These are phyloP conservation scores for Oldenlandia corymbosa DNA, from an alignment of 257 asterid species.

Conservation along the genomic window DNA sequence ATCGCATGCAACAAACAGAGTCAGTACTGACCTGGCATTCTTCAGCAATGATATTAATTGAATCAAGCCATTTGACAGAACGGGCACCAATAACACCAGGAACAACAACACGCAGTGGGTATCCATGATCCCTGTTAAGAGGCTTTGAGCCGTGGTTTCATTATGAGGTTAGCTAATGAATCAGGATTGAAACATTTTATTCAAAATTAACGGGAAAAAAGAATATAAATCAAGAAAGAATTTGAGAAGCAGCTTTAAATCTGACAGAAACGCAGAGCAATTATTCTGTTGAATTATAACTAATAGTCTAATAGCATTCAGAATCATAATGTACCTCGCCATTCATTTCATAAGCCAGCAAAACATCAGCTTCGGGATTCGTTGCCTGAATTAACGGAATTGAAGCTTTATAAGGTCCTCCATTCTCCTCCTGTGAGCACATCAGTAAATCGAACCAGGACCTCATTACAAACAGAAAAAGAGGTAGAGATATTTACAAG, in stretches of 20 bases:
- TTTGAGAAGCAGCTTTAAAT: background rate
- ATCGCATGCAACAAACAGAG: background rate
- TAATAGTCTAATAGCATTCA: background rate
- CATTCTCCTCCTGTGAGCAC: conserved; percentile 74
- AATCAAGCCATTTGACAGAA: conserved; percentile 96
- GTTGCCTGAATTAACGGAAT: conserved; percentile 87
- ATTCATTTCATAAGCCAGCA: conserved; percentile 96
- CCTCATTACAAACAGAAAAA: conserved; percentile 7
- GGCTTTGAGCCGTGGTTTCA: conserved; percentile 33
- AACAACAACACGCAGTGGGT: conserved; percentile 91
- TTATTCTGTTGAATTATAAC: background rate
- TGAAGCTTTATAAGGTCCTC: conserved; percentile 97
- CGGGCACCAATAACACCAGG: conserved; percentile 99
- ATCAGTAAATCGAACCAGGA: conserved; percentile 17
- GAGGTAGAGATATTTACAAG: background rate
- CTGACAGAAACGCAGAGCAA: background rate
- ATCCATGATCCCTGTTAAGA: conserved; percentile 96
- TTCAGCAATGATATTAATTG: conserved; percentile 65
- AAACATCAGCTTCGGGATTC: conserved; percentile 85
- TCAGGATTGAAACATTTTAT: background rate
- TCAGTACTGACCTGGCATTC: conserved; percentile 74
- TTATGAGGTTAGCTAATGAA: conserved; percentile 2
- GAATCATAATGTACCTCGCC: conserved; percentile 62
- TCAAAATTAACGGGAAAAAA: background rate
- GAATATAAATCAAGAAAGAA: background rate